These are phyloP conservation scores for Scheffersomyces segobiensis DNA, from an alignment of 1,139 yeast genomes.

Conservation along the genomic window DNA sequence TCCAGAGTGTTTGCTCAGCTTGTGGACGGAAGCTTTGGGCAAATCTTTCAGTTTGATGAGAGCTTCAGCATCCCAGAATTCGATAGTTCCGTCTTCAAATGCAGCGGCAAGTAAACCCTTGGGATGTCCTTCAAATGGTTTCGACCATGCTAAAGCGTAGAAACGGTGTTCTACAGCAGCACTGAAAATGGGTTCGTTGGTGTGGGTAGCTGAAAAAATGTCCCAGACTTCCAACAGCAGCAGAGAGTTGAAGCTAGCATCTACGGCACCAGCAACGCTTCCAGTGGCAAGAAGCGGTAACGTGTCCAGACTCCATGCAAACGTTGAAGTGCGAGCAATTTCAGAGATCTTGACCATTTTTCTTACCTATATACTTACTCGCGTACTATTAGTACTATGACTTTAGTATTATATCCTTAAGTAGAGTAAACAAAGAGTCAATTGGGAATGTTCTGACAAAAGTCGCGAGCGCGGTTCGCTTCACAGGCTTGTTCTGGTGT, in stretches of 20 bases:
- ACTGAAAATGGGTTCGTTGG: constrained; percentile 49
- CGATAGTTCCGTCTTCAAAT: constrained; percentile 77
- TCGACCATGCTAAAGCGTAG: constrained; percentile 86
- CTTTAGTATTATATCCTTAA: neutral
- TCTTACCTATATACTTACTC: neutral
- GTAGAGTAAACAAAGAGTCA: neutral
- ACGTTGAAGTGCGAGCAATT: constrained; percentile 82
- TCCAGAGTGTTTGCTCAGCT: constrained; percentile 64
- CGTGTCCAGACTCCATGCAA: constrained; percentile 88
- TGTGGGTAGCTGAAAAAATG: constrained; percentile 49
- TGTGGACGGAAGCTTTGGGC: constrained; percentile 44
- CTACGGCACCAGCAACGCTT: constrained; percentile 93
- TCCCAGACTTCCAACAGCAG: constrained; percentile 81
- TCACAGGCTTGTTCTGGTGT: neutral
- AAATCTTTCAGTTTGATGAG: constrained; percentile 41
- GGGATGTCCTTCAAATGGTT: constrained; percentile 53
- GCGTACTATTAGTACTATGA: neutral
- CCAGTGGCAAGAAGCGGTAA: constrained; percentile 84
- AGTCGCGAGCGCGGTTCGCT: neutral
- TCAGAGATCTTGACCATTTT: constrained; percentile 82
- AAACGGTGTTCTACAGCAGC: constrained; percentile 63
- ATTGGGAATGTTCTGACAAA: neutral
- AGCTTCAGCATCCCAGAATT: constrained; percentile 67
- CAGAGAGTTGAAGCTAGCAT: constrained; percentile 77
- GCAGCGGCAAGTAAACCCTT: constrained; percentile 82